Evolutionary conservation across 2,329 filamentous ascomycete genomes (phyloP).

Genomic region (Ophiostoma fasciatum): DNA sequence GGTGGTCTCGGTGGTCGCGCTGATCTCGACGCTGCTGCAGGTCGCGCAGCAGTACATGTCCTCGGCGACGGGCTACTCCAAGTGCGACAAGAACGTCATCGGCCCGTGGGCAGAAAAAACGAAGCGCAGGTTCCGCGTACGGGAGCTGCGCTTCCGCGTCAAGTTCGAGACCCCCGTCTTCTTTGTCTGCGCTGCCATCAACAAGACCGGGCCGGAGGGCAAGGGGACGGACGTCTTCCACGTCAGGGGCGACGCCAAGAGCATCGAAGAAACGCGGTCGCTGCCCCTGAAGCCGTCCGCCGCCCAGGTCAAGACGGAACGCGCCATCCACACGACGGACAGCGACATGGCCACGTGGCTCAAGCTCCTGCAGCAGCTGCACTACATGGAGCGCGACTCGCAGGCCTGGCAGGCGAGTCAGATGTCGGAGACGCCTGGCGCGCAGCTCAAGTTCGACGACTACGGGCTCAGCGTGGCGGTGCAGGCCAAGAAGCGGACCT

Average conservation of each 20-base stretch:
- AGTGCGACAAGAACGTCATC: constrained; percentile 32
- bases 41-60: constrained; percentile 35
- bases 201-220: constrained; percentile 20
- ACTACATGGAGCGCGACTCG: constrained; percentile 34
- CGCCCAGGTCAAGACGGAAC: constrained; percentile 8
- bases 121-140: constrained; percentile 23
- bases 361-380: constrained; percentile 32
- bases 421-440: too few relatives aligned
- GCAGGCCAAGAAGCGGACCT: constrained; percentile 29
- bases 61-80: constrained; percentile 33
- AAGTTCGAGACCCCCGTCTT: constrained; percentile 35
- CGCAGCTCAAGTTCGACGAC: not conserved
- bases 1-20: constrained; percentile 30
- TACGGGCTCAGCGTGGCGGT: constrained; percentile 23
- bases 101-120: constrained; percentile 29
- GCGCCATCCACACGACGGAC: constrained; percentile 36
- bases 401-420: constrained; percentile 28
- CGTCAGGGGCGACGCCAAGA: constrained; percentile 24
- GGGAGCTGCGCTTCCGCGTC: constrained; percentile 34
- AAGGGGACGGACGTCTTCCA: constrained; percentile 18
- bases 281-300: constrained; percentile 10
- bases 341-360: constrained; percentile 43
- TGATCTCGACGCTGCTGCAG: constrained; percentile 30
- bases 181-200: constrained; percentile 30
- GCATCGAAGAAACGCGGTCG: constrained; percentile 11